Percentiles rank a stretch among this genome's conserved stretches.
Evolutionary conservation across 305 asterid genomes (phyloP).

Genomic region (Fraxinus baroniana): DNA sequence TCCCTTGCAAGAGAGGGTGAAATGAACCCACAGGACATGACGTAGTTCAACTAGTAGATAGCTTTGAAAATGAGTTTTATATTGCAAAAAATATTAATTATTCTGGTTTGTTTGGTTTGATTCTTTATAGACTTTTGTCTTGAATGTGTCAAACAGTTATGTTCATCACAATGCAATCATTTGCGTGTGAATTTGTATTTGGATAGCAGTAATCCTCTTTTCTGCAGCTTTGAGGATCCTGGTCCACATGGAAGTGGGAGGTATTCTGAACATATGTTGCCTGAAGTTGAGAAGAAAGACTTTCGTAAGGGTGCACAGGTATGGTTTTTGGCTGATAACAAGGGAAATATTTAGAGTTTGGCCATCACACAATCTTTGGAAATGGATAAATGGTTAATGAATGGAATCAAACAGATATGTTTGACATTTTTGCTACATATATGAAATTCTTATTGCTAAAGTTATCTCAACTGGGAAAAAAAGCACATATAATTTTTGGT

Average conservation of each 20-base stretch:
- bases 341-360: not conserved
- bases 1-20: not conserved
- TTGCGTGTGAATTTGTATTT: not conserved
- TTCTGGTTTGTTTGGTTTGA: not conserved
- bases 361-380: not conserved
- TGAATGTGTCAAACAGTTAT: not conserved
- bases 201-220: constrained; percentile 21
- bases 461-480: not conserved
- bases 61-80: not conserved
- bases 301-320: constrained; percentile 99
- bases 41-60: not conserved
- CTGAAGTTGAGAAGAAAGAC: constrained; percentile 85
- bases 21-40: not conserved
- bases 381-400: not conserved
- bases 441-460: not conserved
- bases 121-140: not conserved
- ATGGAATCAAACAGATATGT: not conserved
- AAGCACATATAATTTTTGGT: not conserved
- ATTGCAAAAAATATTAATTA: not conserved
- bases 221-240: constrained; percentile 95
- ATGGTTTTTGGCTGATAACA: constrained; percentile 14
- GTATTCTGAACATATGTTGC: constrained; percentile 84
- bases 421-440: not conserved
- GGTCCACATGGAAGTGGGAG: constrained; percentile 99
- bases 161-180: not conserved